Base-by-base conservation (phyloP, 2,329 filamentous ascomycete species). In the Cercospora sojina region DNA sequence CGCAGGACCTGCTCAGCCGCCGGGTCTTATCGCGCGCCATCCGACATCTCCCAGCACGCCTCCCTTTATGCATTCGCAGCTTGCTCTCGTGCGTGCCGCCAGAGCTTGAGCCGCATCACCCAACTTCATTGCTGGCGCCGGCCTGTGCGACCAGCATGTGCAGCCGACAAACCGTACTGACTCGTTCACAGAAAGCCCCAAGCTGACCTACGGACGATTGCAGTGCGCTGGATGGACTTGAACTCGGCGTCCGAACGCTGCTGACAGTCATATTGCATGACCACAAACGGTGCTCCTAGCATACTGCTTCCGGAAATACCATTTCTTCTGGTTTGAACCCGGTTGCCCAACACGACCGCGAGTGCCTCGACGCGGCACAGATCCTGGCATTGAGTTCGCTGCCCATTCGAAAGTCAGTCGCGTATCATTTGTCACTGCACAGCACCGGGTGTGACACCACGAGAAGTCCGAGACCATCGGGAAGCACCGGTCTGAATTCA, bases 61-160 rank as follows among this genome's bases (percentile, higher is more conserved):
- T 29, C n/a, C 58, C n/a, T 20, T 29, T 29, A 55, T 23, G 43
- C 43, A 20, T 23, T 20, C 43, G 20, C 43, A 23, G 18, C 43
- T 25, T 23, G 41, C 41, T 23, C 18, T 23, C 9, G 41, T 23
- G n/a, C 8, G 20, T 47, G 41, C 41, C 9, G 18, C 43, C 43
- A 13, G 43, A 49, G 43, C 51, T 56, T 56, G 51, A 56, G 51
- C 51, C 51, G 51, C 51, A 56, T 31, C 56, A 10, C 56, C 16
- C 25, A 13, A 23, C 29, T 35, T 35, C 49, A 35, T 55, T 31
- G n/a, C 23, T 49, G 53, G 59, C 43, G 59, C 59, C 20, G 38
- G 18, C 6, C 47, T 38, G 60, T 56, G 49, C 60, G 31, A 62
- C 60, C 29, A 62, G 60, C 60, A 53, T 62, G 60, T 35, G 41